A percentile compares a stretch with the other conserved stretches of the same genome.
These are phyloP conservation scores for Coniella vitis DNA, from an alignment of 2,329 filamentous ascomycete species.

Conservation along the genomic window DNA sequence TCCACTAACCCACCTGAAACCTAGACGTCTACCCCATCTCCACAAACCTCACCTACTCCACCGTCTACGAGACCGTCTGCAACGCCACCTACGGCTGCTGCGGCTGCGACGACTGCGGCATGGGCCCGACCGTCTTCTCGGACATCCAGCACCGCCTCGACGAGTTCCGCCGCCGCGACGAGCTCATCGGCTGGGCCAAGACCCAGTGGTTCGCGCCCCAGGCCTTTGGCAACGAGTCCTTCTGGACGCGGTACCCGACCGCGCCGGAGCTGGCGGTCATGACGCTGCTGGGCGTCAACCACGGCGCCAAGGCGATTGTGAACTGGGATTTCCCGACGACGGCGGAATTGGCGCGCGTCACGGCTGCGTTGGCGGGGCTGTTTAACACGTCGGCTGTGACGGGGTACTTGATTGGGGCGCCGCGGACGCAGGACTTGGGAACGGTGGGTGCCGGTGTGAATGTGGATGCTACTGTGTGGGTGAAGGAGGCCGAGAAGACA, in stretches of 20 bases:
- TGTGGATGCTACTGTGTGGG: conserved; percentile 37
- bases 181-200: conserved; percentile 33
- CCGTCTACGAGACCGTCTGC: conserved; percentile 37
- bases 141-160: conserved; percentile 39
- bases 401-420: conserved; percentile 30
- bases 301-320: conserved; percentile 42
- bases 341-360: conserved; percentile 26
- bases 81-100: conserved; percentile 47
- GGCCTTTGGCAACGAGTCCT: conserved; percentile 39
- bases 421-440: conserved; percentile 20
- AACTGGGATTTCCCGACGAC: conserved; percentile 41
- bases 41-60: conserved; percentile 38
- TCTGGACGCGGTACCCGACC: conserved; percentile 40
- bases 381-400: conserved; percentile 27
- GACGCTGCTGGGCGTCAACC: conserved; percentile 40
- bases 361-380: conserved; percentile 31
- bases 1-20: no score
- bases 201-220: conserved; percentile 43
- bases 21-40: conserved; percentile 44
- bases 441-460: conserved; percentile 19
- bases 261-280: conserved; percentile 38
- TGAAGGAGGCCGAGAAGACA: conserved; percentile 17
- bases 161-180: conserved; percentile 31
- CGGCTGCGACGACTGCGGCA: conserved; percentile 43
- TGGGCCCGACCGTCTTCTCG: conserved; percentile 27